Conservation (phyloP, 768 basidiomycete genomes). For the Chalciporus pseudorubinellus region DNA sequence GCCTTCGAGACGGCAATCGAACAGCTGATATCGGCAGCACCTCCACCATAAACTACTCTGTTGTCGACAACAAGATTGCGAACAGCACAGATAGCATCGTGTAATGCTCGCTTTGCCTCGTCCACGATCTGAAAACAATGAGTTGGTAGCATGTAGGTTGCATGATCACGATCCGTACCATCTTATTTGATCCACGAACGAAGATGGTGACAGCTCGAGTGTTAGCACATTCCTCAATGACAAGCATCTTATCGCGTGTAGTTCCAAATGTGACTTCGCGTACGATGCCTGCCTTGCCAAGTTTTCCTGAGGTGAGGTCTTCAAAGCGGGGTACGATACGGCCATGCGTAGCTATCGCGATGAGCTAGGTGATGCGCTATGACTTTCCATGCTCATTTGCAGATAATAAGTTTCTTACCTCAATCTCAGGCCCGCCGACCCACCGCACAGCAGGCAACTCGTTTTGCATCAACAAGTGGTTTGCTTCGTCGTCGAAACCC, state of each 20-base stretch:
- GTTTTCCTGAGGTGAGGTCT: constrained; percentile 86
- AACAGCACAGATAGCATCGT: constrained; percentile 96
- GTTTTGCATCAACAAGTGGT: constrained; percentile 97
- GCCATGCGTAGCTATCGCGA: constrained; percentile 97
- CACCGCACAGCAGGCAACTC: constrained; percentile 95
- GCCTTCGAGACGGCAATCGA: constrained; percentile 91
- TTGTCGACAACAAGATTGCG: constrained; percentile 94
- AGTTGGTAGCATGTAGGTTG: neutral
- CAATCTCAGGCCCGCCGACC: constrained; percentile 99
- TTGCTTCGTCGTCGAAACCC: constrained; percentile 99
- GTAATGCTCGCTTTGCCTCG: constrained; percentile 95
- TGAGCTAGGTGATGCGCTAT: constrained; percentile 54
- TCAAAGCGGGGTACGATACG: constrained; percentile 98
- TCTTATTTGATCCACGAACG: constrained; percentile 97
- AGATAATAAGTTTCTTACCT: constrained; percentile 48
- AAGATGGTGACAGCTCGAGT: constrained; percentile 95
- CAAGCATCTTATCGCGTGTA: constrained; percentile 98
- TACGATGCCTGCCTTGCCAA: constrained; percentile 91
- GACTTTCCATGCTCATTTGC: neutral
- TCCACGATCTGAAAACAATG: constrained; percentile 78
- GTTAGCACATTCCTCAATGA: constrained; percentile 99
- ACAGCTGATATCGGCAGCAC: constrained; percentile 96
- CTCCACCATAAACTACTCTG: constrained; percentile 97
- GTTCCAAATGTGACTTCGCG: constrained; percentile 96
- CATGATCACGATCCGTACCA: constrained; percentile 55